Conservation (phyloP, 306 rosid species). For the apple (Malus domestica) region ASM211411v1 NC_041793.1:30800001-30800500, state of each 20-base stretch:
- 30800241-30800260: neutral
- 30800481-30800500: neutral
- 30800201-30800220: slow-evolving; percentile 3
- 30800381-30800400: slow-evolving; percentile 82
- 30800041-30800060: slow-evolving; percentile 15
- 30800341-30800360: slow-evolving; percentile 93
- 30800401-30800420: slow-evolving; percentile 99
- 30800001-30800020: slow-evolving; percentile 9
- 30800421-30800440: slow-evolving; percentile 98
- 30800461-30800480: slow-evolving; percentile 4
- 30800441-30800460: slow-evolving; percentile 42
- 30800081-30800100: slow-evolving; percentile 74
- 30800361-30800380: slow-evolving; percentile 97
- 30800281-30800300: slow-evolving; percentile 95
- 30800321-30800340: slow-evolving; percentile 86
- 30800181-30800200: neutral
- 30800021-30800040: slow-evolving; percentile 9
- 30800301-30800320: slow-evolving; percentile 96
- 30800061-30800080: slow-evolving; percentile 17
- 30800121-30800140: slow-evolving; percentile 95
- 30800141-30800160: slow-evolving; percentile 75
- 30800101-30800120: slow-evolving; percentile 95
- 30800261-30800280: slow-evolving; percentile 99
- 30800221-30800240: slow-evolving; percentile 11
- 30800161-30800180: slow-evolving; percentile 10